phyloP scores from a whole-genome alignment of 2,329 filamentous ascomycete genomes.

The Neofusicoccum sp. region DNA sequence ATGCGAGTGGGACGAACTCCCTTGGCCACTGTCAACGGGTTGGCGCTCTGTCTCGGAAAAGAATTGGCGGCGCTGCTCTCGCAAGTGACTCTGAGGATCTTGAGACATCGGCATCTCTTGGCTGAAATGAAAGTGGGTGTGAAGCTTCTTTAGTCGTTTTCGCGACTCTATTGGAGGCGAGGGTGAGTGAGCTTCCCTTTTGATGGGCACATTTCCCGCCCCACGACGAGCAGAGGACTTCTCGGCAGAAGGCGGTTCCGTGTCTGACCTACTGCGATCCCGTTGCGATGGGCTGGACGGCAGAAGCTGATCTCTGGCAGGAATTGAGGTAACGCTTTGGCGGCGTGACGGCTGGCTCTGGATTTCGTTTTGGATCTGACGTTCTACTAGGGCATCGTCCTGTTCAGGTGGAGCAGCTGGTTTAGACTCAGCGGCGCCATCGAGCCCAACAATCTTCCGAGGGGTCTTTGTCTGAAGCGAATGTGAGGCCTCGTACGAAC shows the following conservation, averaged over 20 bases:
- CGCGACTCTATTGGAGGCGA: not conserved
- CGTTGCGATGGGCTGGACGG: not conserved
- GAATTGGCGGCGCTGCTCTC: conserved; percentile 12
- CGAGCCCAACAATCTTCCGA: not conserved
- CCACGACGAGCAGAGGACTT: not conserved
- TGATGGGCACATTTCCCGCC: not conserved
- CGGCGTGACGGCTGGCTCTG: not conserved
- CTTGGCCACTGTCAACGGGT: not conserved
- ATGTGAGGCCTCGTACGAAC: not conserved
- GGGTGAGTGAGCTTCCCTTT: not conserved
- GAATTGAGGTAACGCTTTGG: not conserved
- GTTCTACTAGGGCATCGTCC: not conserved
- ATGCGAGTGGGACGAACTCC: not conserved
- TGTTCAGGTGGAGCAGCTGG: not conserved
- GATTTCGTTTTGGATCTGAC: conserved; percentile 14
- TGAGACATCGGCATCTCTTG: conserved; percentile 15
- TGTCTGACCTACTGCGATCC: not conserved
- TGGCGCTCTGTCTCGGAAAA: not conserved
- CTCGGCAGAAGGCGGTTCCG: not conserved
- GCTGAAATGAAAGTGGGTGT: conserved; percentile 13
- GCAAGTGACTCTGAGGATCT: not conserved
- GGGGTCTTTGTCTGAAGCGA: not conserved
- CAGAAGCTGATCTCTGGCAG: not conserved
- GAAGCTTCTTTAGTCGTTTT: conserved; percentile 1
- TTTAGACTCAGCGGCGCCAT: conserved; percentile 1